Percentiles rank a stretch among this genome's conserved stretches.
Conservation (phyloP, 139 green algal genomes). For the Zygnema circumcarinatum region DNA sequence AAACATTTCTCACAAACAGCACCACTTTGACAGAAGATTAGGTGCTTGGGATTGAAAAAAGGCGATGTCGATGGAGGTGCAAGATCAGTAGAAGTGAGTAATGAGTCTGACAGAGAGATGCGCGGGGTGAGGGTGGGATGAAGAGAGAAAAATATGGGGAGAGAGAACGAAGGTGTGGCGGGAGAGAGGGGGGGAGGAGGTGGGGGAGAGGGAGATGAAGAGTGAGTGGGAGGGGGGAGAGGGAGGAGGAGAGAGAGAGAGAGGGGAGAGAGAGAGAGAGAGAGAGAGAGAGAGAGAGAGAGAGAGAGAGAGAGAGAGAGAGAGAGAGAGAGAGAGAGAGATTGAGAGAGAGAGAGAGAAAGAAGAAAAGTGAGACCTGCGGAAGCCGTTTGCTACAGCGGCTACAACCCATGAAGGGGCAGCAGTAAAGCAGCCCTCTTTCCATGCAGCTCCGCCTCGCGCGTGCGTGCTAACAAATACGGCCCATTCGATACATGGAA, state of each 20-base stretch:
- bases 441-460: conserved; percentile 32
- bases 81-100: background rate
- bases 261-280: background rate
- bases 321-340: background rate
- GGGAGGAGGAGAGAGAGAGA: background rate
- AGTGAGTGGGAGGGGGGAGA: background rate
- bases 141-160: too few relatives aligned
- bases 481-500: conserved; percentile 42
- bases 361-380: background rate
- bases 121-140: too few relatives aligned
- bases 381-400: conserved; percentile 12
- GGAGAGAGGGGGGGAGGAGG: too few relatives aligned
- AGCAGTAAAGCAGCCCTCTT: conserved; percentile 25
- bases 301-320: background rate
- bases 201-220: too few relatives aligned
- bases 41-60: background rate
- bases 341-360: background rate
- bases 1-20: background rate
- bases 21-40: background rate
- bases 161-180: too few relatives aligned
- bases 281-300: background rate
- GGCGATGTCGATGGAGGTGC: background rate
- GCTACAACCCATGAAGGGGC: conserved; percentile 23
- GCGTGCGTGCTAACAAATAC: conserved; percentile 34
- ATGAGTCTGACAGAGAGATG: background rate